Percentiles rank a stretch among this genome's conserved stretches.
phyloP scores from a whole-genome alignment of 2,329 filamentous ascomycete genomes.

The Xylariaceae sp. region DNA sequence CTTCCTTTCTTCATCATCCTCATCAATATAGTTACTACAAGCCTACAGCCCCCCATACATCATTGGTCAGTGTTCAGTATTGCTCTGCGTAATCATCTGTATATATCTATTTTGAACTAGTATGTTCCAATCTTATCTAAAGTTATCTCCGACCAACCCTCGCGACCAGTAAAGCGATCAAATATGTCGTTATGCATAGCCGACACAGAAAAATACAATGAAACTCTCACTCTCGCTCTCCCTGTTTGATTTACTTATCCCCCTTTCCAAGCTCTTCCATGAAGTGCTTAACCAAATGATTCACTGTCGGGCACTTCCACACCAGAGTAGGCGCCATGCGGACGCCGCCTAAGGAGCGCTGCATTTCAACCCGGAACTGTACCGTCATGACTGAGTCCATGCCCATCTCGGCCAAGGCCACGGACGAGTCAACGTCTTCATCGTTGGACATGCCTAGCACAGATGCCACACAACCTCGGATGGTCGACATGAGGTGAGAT shows the following conservation, averaged over 20 bases:
- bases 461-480: not conserved
- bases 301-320: slow-evolving; percentile 1
- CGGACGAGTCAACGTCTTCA: not conserved
- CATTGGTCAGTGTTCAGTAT: not conserved
- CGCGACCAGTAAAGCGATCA: not conserved
- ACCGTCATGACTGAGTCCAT: slow-evolving; percentile 1
- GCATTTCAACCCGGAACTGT: not conserved
- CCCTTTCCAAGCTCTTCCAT: not conserved
- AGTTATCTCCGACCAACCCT: not conserved
- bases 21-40: not conserved
- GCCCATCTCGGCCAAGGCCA: slow-evolving; percentile 1
- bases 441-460: slow-evolving; percentile 1
- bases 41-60: not conserved
- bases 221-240: not conserved
- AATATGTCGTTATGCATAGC: not conserved
- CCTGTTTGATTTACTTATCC: not conserved
- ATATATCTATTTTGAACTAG: not conserved
- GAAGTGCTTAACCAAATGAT: not conserved
- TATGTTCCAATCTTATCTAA: not conserved
- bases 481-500: not conserved
- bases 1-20: not conserved
- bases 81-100: not conserved
- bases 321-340: not conserved
- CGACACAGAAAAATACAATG: not conserved
- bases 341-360: not conserved